Evolutionary conservation across 2,329 filamentous ascomycete species (phyloP).

Genomic region (Xylariaceae sp.): DNA sequence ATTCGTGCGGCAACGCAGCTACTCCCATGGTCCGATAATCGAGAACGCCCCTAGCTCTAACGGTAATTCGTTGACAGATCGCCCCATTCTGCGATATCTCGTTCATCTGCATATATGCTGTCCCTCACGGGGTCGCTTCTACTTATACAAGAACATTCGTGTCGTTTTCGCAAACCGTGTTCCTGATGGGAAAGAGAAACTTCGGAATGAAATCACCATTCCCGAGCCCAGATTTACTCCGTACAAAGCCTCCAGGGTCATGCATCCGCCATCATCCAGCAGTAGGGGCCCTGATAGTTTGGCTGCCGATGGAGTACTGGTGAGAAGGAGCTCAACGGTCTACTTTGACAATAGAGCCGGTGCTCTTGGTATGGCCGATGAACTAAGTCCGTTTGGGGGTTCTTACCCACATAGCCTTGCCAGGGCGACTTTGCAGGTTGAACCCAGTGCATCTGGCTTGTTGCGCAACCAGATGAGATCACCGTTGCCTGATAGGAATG

Average conservation of each 20-base stretch:
- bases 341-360: constrained; percentile 32
- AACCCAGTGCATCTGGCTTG: constrained; percentile 48
- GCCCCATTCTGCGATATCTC: constrained; percentile 79
- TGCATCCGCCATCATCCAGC: constrained; percentile 37
- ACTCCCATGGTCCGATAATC: constrained; percentile 79
- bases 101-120: constrained; percentile 92
- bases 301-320: constrained; percentile 54
- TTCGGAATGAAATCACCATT: constrained; percentile 82
- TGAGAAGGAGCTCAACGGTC: constrained; percentile 53
- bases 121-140: constrained; percentile 75
- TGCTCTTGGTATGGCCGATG: constrained; percentile 36
- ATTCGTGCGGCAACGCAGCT: constrained; percentile 89
- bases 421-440: constrained; percentile 37
- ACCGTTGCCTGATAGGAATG: constrained; percentile 29
- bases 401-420: constrained; percentile 27
- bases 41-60: constrained; percentile 49
- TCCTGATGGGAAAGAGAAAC: constrained; percentile 87
- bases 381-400: constrained; percentile 22
- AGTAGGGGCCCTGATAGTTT: constrained; percentile 43
- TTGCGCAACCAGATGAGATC: constrained; percentile 30
- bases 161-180: constrained; percentile 97
- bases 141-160: constrained; percentile 84
- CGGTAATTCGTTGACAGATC: constrained; percentile 36
- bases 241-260: constrained; percentile 65
- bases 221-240: constrained; percentile 82